Evolutionary conservation across 257 asterid genomes (phyloP).

Genomic region (Solanum dulcamara): DNA sequence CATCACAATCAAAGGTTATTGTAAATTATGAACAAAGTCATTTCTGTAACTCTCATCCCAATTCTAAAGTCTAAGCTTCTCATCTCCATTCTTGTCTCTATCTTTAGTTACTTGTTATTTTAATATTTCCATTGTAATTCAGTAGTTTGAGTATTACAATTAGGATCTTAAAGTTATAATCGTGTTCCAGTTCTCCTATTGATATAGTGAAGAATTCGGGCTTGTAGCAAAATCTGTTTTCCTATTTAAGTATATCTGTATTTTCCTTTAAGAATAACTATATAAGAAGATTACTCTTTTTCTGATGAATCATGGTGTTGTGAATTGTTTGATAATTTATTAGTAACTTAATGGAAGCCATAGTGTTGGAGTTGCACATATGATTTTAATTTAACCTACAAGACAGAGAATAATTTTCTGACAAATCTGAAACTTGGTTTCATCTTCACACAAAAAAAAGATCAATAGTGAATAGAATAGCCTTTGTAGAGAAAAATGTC

Average conservation of each 20-base stretch:
- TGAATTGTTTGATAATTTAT: background rate
- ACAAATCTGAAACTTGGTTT: background rate
- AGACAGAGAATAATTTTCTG: background rate
- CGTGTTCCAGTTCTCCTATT: too few relatives aligned
- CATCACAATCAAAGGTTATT: too few relatives aligned
- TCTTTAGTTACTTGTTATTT: too few relatives aligned
- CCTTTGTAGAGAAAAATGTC: background rate
- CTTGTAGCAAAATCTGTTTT: background rate
- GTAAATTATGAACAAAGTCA: too few relatives aligned
- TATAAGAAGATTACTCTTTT: background rate
- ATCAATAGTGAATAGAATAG: background rate
- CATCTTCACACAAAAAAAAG: background rate
- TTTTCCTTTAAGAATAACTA: background rate
- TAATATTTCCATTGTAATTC: too few relatives aligned
- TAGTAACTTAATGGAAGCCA: background rate
- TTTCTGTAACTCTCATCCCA: too few relatives aligned
- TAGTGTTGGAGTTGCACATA: background rate
- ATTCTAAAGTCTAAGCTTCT: too few relatives aligned
- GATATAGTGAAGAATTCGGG: too few relatives aligned
- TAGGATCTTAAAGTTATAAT: too few relatives aligned
- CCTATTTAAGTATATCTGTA: background rate
- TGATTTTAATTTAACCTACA: background rate
- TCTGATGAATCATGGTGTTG: background rate
- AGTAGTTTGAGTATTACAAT: too few relatives aligned
- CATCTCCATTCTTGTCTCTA: too few relatives aligned